Evolutionary conservation across 805 yeast species (phyloP).

Genomic region (Blastobotrys robertii): DNA sequence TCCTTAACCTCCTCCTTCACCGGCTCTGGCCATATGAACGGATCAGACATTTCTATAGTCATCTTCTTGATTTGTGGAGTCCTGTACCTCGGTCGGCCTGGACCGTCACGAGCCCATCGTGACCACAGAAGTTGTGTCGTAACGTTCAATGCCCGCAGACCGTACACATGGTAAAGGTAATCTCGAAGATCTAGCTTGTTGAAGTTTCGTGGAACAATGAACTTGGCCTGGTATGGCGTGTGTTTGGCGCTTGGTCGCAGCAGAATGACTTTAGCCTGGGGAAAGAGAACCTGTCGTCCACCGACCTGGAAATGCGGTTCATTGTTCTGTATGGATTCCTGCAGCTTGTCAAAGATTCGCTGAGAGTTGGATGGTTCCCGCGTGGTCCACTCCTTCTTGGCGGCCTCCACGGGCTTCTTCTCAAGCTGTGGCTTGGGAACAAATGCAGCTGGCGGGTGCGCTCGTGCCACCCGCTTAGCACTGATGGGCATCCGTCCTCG

Average conservation of each 20-base stretch:
- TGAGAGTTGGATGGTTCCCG: conserved; percentile 1
- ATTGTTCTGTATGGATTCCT: conserved; percentile 28
- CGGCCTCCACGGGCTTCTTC: background rate
- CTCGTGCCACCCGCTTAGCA: conserved; percentile 10
- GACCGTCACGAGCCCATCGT: conserved; percentile 50
- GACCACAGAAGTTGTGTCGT: conserved; percentile 80
- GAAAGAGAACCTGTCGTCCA: conserved; percentile 66
- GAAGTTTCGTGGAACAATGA: conserved; percentile 86
- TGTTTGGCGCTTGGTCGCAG: conserved; percentile 91
- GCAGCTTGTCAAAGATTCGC: conserved; percentile 9
- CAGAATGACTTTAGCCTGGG: conserved; percentile 70
- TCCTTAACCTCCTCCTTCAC: conserved; percentile 29
- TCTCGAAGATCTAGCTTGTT: conserved; percentile 93
- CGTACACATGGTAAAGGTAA: conserved; percentile 82
- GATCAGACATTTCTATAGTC: conserved; percentile 94
- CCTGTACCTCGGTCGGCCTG: conserved; percentile 59
- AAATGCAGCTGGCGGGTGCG: conserved; percentile 13
- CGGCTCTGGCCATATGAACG: conserved; percentile 87
- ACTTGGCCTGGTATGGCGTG: conserved; percentile 95
- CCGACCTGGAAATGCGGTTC: conserved; percentile 80
- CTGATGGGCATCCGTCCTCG: conserved; percentile 1
- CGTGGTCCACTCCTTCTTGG: conserved; percentile 1
- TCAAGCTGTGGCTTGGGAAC: conserved; percentile 11
- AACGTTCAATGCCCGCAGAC: conserved; percentile 78
- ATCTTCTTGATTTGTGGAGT: conserved; percentile 80